A percentile compares a stretch with the other conserved stretches of the same genome.
Evolutionary conservation across 306 rosid genomes (phyloP).

Genomic region (Acacia acuminata): DNA sequence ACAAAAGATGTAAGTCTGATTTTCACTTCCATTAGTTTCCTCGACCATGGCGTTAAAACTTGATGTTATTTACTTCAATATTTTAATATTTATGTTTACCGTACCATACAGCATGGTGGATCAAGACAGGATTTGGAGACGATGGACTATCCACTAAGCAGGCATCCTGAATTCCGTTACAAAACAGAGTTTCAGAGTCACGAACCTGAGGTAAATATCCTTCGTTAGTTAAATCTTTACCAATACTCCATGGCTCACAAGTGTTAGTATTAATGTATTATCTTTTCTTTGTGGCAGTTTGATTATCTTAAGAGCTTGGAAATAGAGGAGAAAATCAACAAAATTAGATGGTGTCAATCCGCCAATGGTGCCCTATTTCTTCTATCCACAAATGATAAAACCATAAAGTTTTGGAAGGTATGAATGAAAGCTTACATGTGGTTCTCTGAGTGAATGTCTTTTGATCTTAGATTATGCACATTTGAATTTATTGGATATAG

Average conservation of each 20-base stretch:
- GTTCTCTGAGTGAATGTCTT: conserved; percentile 10
- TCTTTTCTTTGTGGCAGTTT: conserved; percentile 60
- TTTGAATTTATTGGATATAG: conserved; percentile 22
- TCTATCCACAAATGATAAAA: conserved; percentile 93
- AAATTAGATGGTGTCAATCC: conserved; percentile 98
- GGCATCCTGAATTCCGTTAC: conserved; percentile 98
- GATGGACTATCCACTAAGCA: conserved; percentile 70
- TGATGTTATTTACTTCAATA: conserved; percentile 20
- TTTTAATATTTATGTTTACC: conserved; percentile 34
- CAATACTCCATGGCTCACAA: conserved; percentile 20
- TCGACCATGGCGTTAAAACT: conserved; percentile 12
- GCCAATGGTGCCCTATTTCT: conserved; percentile 95
- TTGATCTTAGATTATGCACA: conserved; percentile 17
- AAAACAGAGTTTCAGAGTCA: conserved; percentile 99
- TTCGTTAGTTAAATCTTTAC: conserved; percentile 1
- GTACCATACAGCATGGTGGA: conserved; percentile 72
- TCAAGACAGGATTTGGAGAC: conserved; percentile 86
- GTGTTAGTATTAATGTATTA: conserved; percentile 10
- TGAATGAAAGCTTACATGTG: conserved; percentile 17
- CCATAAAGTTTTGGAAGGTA: conserved; percentile 99
- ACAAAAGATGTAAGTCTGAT: conserved; percentile 71
- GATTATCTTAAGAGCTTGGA: conserved; percentile 99
- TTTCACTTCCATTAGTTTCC: conserved; percentile 27
- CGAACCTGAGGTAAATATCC: conserved; percentile 79
- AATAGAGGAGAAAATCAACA: conserved; percentile 99